A percentile compares a stretch with the other conserved stretches of the same genome.
Conservation (phyloP, 2,329 filamentous ascomycete genomes). For the Periglandula ipomoeae region DNA sequence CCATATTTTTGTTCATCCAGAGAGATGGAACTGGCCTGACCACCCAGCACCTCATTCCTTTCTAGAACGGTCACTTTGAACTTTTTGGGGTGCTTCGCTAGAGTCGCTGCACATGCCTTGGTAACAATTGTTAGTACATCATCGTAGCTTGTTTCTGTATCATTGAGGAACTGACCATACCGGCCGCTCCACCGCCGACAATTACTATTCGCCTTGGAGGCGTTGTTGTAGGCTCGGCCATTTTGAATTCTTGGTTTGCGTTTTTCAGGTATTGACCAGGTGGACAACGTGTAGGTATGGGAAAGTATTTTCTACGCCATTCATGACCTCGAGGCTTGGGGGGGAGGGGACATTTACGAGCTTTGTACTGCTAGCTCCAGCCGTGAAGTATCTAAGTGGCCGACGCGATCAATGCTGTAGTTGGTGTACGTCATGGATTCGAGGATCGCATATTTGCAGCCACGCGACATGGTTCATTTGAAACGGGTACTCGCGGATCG, state of each 20-base stretch:
- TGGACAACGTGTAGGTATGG: too few relatives aligned
- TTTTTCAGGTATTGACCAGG: not conserved
- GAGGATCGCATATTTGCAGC: not conserved
- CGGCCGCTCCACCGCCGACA: conserved; percentile 54
- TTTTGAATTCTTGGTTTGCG: not conserved
- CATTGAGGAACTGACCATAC: conserved; percentile 35
- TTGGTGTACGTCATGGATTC: conserved; percentile 13
- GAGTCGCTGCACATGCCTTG: conserved; percentile 55
- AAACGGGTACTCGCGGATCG: too few relatives aligned
- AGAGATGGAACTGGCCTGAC: conserved; percentile 51
- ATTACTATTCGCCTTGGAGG: conserved; percentile 42
- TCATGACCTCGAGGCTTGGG: too few relatives aligned
- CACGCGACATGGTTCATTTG: not conserved
- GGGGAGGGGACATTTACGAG: not conserved
- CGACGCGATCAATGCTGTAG: not conserved
- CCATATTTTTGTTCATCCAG: conserved; percentile 47
- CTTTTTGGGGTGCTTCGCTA: conserved; percentile 54
- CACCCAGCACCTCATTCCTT: conserved; percentile 46
- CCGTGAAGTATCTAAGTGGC: not conserved
- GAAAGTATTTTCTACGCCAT: too few relatives aligned
- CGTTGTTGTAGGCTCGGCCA: conserved; percentile 2
- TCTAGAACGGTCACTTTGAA: conserved; percentile 59
- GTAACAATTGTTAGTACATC: not conserved
- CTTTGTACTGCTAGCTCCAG: not conserved
- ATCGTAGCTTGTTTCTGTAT: not conserved